A percentile compares a stretch with the other conserved stretches of the same genome.
Conservation (phyloP, 257 asterid species). For the Vinca minor region DNA sequence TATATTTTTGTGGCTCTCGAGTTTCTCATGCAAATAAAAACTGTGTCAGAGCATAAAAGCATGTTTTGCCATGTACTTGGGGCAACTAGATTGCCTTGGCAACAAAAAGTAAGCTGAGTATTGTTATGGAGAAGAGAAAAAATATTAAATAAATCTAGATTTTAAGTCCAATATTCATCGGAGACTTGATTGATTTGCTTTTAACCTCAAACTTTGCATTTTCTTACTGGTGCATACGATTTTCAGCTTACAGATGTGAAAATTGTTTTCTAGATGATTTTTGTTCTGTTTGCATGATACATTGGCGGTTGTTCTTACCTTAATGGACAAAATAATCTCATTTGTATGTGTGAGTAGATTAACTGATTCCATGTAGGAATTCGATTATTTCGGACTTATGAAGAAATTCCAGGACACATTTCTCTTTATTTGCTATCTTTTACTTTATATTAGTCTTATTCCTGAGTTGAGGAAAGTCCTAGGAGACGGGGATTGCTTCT, state of each 20-base stretch:
- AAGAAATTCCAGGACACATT: neutral
- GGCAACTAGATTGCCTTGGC: too few species aligned
- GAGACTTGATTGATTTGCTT: too few species aligned
- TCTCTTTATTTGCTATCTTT: neutral
- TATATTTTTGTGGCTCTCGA: too few species aligned
- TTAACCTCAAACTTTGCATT: neutral
- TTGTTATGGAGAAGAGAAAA: too few species aligned
- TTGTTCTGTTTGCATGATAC: too few species aligned
- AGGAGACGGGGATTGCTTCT: neutral
- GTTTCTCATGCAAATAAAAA: too few species aligned
- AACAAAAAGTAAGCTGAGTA: too few species aligned
- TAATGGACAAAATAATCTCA: neutral
- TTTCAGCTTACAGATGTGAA: neutral
- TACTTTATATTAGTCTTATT: neutral
- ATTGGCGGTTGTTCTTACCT: neutral
- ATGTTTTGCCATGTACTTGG: too few species aligned
- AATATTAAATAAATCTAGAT: too few species aligned
- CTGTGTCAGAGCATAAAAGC: too few species aligned
- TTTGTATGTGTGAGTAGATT: neutral
- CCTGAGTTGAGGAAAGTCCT: conserved; percentile 1
- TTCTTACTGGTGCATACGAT: neutral
- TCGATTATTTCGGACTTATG: neutral
- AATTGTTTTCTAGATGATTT: neutral
- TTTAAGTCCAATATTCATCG: too few species aligned
- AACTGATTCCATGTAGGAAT: neutral